A percentile compares a stretch with the other conserved stretches of the same genome.
phyloP scores from a whole-genome alignment of 257 asterid genomes.

The Solanum okadae region DNA sequence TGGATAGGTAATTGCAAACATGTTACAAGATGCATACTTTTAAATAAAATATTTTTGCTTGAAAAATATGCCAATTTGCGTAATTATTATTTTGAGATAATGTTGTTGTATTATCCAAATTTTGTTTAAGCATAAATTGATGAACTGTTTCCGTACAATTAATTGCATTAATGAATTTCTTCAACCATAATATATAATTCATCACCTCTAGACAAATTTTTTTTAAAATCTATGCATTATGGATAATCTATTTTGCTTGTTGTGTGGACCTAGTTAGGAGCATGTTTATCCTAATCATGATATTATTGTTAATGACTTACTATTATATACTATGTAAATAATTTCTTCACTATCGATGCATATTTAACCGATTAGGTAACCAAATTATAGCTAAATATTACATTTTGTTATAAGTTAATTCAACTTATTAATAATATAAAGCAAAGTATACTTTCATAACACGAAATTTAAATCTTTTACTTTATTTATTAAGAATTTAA shows the following conservation, averaged over 20 bases:
- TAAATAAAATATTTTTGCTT: not conserved
- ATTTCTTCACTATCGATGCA: not conserved
- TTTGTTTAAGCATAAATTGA: not conserved
- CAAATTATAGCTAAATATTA: not conserved
- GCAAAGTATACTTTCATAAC: too few relatives aligned
- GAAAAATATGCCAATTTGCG: not conserved
- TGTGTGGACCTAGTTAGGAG: not conserved
- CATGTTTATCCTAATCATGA: not conserved
- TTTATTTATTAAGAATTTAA: not conserved
- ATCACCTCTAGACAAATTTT: not conserved
- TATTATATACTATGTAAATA: not conserved
- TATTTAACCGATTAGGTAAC: not conserved
- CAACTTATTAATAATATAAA: not conserved
- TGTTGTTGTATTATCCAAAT: not conserved
- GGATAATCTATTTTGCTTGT: not conserved
- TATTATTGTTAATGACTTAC: not conserved
- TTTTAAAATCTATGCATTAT: not conserved
- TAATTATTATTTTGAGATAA: not conserved
- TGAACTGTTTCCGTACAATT: not conserved
- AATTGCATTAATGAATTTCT: not conserved
- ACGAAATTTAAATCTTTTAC: rapidly evolving
- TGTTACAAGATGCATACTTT: not conserved
- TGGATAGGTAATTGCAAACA: not conserved
- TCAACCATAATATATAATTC: not conserved
- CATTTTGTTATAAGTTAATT: not conserved